Base-by-base conservation (phyloP, 805 yeast genomes). In the Candida ovalis region DNA sequence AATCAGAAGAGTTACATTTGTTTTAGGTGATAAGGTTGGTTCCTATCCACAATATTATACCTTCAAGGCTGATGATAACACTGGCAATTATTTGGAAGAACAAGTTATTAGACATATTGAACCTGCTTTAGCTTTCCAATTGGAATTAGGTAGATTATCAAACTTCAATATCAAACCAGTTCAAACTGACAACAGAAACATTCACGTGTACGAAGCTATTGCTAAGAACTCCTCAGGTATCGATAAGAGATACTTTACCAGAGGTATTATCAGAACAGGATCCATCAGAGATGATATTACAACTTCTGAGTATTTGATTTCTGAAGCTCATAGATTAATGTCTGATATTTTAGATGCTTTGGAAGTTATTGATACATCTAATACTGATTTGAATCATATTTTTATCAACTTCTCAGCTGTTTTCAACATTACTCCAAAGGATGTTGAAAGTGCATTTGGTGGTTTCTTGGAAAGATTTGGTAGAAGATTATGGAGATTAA, bases 381-480 rank as follows among this genome's bases (percentile, higher is more conserved):
- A 94, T 71, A 88, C 97, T 18, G 99, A 94, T 66, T 76, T 94
- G 75, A 94, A 94, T 71, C 98, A 94, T 67, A 94, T 94, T 55
- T 94, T 94, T 75, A 92, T 94, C 70, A 92, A 94, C 73, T 94
- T 94, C 71, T 86, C 97, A 45, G 96, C 97, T 55, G 92, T 88
- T 30, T 94, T 95, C 78, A 90, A 90, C 57, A 87, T 94, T 49
- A 82, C 88, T 51, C 97, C 98, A 41, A 88, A 86, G 60, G 98
- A 94, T 71, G 97, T 94, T 52, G 97, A 92, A 71, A 90, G 89
- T 53, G 97, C 99, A 3, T 91, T 94, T 69, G 98, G 96, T 56
- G 95, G 97, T 19, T 94, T 94, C 82, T 77, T 94, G 72, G 97
- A 92, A 71, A 83, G 99, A 71, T 94, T 94, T 58, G 99, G 99